Base-by-base conservation (phyloP, 371 early-diverging fungal species). In the Dinochytrium kinnereticum region DNA sequence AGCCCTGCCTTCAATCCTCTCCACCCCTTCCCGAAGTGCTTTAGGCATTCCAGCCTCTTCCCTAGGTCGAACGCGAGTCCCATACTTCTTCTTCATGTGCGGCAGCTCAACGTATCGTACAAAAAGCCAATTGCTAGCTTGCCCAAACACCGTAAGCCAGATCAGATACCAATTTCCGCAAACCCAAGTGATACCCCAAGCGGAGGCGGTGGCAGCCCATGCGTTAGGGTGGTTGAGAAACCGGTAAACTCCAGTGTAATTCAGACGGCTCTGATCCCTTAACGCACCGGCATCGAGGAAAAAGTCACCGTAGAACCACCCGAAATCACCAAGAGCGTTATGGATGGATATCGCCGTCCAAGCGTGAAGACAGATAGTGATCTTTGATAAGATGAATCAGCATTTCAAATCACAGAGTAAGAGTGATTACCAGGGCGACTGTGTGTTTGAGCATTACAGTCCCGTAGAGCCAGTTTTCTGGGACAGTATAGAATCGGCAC, bases 291-390 rank as follows among this genome's bases (percentile, higher is more conserved):
- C 37, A 85, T 92, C 91, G 37, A 95, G 86, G 78, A 94, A 95
- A 80, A 93, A 93, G 67, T 93, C 95, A n/a, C 91, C 93, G 82
- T 92, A 93, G 77, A 94, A 92, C 95, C 95, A 97, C 1, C 96
- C 96, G 78, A 92, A 93, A 65, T 94, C 92, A 33, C 97, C 96
- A 64, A 96, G 87, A 2, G 91, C 94, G 77, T 95, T 92, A 83
- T 91, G 94, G 26, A 95, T 91, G 0, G 94, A 92, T 13, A 89
- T 81, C 7, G 94, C 88, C 13, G 92, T 94, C 93, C 94, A 96
- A 26, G 91, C 76, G 72, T 97, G 97, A 51, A 97, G 83, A 0
- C 87, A 81, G 55, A 96, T 91, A 66, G 96, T 82, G 1, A 94
- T 78, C 76, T 85, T n/a, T n/a, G 70, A 1, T 13, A 5, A 72